Conservation (phyloP, 2,329 filamentous ascomycete species). For the Alternaria gansuensis region DNA sequence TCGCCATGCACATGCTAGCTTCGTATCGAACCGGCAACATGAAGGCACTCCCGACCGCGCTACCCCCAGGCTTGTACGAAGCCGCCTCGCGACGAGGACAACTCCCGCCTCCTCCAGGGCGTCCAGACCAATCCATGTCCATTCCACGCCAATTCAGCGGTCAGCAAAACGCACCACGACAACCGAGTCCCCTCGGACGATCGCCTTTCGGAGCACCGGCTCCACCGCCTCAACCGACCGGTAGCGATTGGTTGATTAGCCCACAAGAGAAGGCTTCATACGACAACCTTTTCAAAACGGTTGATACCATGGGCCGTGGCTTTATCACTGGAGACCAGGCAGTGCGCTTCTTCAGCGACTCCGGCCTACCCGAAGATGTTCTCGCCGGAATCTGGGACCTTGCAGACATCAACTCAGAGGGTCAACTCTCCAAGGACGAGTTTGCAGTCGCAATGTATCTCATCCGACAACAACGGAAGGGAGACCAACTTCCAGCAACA, state of each 20-base stretch:
- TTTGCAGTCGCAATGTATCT: constrained; percentile 98
- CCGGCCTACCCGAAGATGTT: constrained; percentile 84
- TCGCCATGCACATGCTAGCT: constrained; percentile 96
- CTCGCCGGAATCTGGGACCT: constrained; percentile 97
- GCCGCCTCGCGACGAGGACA: constrained; percentile 74
- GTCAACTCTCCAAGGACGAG: constrained; percentile 84
- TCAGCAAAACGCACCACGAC: constrained; percentile 59
- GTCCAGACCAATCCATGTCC: constrained; percentile 63
- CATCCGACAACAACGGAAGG: constrained; percentile 84
- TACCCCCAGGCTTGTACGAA: constrained; percentile 89
- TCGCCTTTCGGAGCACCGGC: constrained; percentile 60
- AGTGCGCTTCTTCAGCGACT: constrained; percentile 92
- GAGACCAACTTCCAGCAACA: constrained; percentile 75
- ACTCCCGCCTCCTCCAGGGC: constrained; percentile 54
- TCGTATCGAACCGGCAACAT: constrained; percentile 87
- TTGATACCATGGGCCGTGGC: constrained; percentile 83
- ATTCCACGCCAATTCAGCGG: constrained; percentile 87
- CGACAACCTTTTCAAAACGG: constrained; percentile 81
- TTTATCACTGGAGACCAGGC: constrained; percentile 94
- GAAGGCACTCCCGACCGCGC: constrained; percentile 77
- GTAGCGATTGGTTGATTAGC: constrained; percentile 81
- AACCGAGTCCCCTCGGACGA: constrained; percentile 67
- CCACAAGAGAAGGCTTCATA: constrained; percentile 86
- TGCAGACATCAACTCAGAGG: constrained; percentile 90
- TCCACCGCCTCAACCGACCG: constrained; percentile 63